Evolutionary conservation across 2,329 filamentous ascomycete genomes (phyloP).

Genomic region (Fusarium humuli): DNA sequence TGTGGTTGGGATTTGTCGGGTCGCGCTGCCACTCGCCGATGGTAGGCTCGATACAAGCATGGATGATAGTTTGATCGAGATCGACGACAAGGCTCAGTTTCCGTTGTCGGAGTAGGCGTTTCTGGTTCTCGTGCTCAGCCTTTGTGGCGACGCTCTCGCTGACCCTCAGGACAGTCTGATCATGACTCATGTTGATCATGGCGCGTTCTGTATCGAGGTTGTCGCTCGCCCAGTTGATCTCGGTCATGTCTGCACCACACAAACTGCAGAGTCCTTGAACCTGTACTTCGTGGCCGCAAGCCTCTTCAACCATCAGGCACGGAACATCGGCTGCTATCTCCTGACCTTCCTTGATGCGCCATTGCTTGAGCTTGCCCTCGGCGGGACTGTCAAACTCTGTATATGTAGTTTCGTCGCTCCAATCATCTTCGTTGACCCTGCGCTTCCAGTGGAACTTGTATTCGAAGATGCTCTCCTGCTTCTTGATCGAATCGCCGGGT

Average conservation of each 20-base stretch:
- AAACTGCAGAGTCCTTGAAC: slow-evolving; percentile 90
- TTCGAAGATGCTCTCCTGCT: slow-evolving; percentile 82
- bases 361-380: slow-evolving; percentile 81
- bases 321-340: slow-evolving; percentile 69
- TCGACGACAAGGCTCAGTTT: slow-evolving; percentile 96
- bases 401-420: slow-evolving; percentile 73
- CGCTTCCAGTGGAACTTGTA: slow-evolving; percentile 88
- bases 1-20: slow-evolving; percentile 87
- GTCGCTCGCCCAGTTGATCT: slow-evolving; percentile 85
- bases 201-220: slow-evolving; percentile 84
- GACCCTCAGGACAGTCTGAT: slow-evolving; percentile 87
- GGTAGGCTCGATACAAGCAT: slow-evolving; percentile 96
- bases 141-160: slow-evolving; percentile 83
- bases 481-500: slow-evolving; percentile 79
- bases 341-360: slow-evolving; percentile 78
- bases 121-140: slow-evolving; percentile 88
- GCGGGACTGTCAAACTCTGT: slow-evolving; percentile 85
- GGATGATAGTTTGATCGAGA: slow-evolving; percentile 97
- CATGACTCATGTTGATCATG: slow-evolving; percentile 94
- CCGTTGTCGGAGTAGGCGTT: slow-evolving; percentile 79
- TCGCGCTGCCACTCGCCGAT: slow-evolving; percentile 96
- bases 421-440: slow-evolving; percentile 75
- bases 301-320: slow-evolving; percentile 85
- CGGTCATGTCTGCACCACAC: slow-evolving; percentile 97
- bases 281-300: slow-evolving; percentile 90